These are phyloP conservation scores for Tylopilus rubrobrunneus DNA, from an alignment of 768 basidiomycete species.

Conservation along the genomic window DNA sequence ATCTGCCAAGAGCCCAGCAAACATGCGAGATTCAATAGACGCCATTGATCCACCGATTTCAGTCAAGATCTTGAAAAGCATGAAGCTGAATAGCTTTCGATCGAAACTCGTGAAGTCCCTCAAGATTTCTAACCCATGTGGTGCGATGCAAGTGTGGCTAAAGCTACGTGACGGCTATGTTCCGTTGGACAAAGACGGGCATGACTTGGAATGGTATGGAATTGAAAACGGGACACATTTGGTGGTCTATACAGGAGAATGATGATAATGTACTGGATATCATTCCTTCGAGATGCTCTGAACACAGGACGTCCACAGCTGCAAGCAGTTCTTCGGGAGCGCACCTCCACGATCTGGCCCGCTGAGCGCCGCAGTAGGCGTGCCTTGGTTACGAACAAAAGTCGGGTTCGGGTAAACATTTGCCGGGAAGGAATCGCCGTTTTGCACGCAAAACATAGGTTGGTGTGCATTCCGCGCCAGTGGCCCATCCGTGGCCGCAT, in stretches of 20 bases:
- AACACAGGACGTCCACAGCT: conserved; percentile 14
- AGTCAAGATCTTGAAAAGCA: conserved; percentile 62
- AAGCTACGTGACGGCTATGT: conserved; percentile 48
- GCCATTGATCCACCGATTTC: conserved; percentile 19
- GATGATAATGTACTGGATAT: neutral
- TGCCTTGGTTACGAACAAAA: conserved; percentile 16
- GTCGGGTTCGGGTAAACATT: neutral
- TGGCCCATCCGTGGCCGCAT: neutral
- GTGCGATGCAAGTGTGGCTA: conserved; percentile 50
- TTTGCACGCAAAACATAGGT: conserved; percentile 1
- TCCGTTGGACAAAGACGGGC: conserved; percentile 47
- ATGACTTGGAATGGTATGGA: conserved; percentile 68
- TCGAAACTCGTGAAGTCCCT: conserved; percentile 57
- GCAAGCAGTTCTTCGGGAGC: conserved; percentile 3
- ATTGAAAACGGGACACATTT: conserved; percentile 51
- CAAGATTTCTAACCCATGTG: conserved; percentile 25
- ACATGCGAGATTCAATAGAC: conserved; percentile 16
- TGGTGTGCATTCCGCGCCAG: conserved; percentile 4
- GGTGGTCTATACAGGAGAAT: conserved; percentile 22
- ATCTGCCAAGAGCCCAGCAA: conserved; percentile 18
- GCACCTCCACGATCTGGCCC: conserved; percentile 4
- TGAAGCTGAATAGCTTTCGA: conserved; percentile 62
- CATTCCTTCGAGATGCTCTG: neutral
- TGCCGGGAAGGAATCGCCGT: conserved; percentile 5
- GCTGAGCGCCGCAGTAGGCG: neutral